A percentile compares a stretch with the other conserved stretches of the same genome.
Conservation (phyloP, 441 rosid species). For the Lepidium campestre region DNA sequence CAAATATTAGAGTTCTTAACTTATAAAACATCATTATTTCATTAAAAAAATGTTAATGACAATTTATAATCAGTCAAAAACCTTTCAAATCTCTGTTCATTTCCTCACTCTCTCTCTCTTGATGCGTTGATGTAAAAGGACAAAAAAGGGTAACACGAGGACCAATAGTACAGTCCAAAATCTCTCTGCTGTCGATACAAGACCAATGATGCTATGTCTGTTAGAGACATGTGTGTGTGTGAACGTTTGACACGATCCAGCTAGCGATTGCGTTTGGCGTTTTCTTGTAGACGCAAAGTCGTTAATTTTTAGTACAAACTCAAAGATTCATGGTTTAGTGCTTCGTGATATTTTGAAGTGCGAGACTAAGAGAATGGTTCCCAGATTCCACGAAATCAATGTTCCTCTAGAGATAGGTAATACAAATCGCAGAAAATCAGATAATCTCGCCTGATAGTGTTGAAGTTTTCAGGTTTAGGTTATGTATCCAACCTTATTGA, state of each 20-base stretch:
- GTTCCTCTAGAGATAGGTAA: neutral
- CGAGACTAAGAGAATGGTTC: neutral
- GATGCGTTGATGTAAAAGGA: slow-evolving; percentile 5
- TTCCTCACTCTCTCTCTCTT: neutral
- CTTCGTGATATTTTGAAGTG: neutral
- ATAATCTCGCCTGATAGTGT: too few species aligned
- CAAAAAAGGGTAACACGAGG: slow-evolving; percentile 5
- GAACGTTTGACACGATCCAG: slow-evolving; percentile 12
- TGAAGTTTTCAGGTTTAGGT: too few species aligned
- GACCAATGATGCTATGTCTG: slow-evolving; percentile 17
- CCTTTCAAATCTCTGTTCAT: neutral
- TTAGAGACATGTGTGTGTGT: slow-evolving; percentile 23
- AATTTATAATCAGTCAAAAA: neutral
- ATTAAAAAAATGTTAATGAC: too few species aligned
- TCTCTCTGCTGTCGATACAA: slow-evolving; percentile 18
- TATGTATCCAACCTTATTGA: too few species aligned
- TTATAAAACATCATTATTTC: too few species aligned
- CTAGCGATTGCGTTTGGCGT: slow-evolving; percentile 15
- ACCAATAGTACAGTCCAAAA: slow-evolving; percentile 23
- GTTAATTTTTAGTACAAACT: neutral
- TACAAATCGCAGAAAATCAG: too few species aligned
- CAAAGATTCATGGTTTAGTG: neutral
- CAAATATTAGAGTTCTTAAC: too few species aligned
- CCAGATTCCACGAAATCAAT: neutral
- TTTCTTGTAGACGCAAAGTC: neutral